Percentiles rank a stretch among this genome's conserved stretches.
These are phyloP conservation scores for Heracleum sosnowskyi DNA, from an alignment of 129 eudicot genomes.

Conservation along the genomic window DNA sequence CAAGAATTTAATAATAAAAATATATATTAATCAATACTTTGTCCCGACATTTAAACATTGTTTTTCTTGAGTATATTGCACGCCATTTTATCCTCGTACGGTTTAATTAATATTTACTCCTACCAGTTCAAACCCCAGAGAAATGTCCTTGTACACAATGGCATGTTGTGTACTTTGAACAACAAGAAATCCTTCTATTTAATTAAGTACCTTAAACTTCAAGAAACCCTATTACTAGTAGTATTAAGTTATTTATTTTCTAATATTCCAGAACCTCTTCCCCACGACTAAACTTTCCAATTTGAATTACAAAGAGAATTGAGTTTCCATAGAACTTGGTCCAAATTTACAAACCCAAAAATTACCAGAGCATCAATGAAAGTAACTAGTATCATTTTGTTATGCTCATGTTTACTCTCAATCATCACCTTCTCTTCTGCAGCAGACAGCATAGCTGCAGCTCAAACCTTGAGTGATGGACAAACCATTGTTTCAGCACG, in stretches of 20 bases:
- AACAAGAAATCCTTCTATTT: no score
- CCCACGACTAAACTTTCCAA: not conserved
- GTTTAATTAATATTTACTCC: no score
- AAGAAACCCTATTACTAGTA: not conserved
- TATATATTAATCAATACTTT: no score
- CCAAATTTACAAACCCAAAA: not conserved
- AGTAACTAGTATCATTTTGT: not conserved
- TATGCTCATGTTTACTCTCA: not conserved
- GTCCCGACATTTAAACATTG: no score
- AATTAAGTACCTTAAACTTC: not conserved
- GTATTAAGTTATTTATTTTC: no score
- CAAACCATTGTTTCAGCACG: slow-evolving; percentile 4
- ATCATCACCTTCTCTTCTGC: not conserved
- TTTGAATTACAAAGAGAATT: not conserved
- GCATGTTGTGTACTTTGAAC: no score
- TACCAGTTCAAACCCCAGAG: no score
- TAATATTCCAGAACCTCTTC: not conserved
- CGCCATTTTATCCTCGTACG: no score
- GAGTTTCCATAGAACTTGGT: not conserved
- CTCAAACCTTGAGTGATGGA: not conserved
- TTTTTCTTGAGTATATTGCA: no score
- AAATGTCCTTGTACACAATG: no score
- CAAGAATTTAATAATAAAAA: no score
- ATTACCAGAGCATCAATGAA: not conserved
- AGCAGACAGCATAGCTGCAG: not conserved